Base-by-base conservation (phyloP, 257 asterid genomes). In the Solanum raphanifolium region DNA sequence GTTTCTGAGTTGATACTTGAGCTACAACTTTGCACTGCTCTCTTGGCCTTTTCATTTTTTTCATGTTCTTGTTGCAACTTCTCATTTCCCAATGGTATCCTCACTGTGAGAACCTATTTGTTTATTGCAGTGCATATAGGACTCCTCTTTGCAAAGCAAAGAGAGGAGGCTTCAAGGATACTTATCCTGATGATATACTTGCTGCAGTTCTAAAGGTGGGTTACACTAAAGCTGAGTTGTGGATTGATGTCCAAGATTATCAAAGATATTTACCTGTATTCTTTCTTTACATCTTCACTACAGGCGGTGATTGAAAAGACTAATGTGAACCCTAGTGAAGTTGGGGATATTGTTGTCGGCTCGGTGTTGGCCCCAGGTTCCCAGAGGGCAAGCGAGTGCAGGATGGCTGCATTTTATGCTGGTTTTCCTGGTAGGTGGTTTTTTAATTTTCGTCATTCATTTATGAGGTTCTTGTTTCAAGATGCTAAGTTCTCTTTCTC, bases 401-500 rank as follows among this genome's bases (percentile, higher is more conserved):
- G 99, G 89, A 97, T 96, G 98, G 99, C 99, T 93, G 98, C 99
- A 73, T 97, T 97, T 88, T 97, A 94, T 96, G 99, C 99, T 15
- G 99, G 99, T 89, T 97, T 96, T 92, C 99, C 99, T 76, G 99
- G 99, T 96, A 91, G 7, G 76, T 29, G 18, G 8, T 58, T 90
- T 11, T 86, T 16, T 72, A 8, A 18, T 3, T 72, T 85, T 86
- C 31, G 7, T 31, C 27, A 52, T 65, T 52, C 81, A 69, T 83
- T 60, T 36, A 16, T n/a, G 31, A 60, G 21, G n/a, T 27, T 66
- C 41, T 62, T 71, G 86, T 25, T 21, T 87, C 88, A 58, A 84
- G n/a, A 38, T 78, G 35, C 58, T 82, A 16, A 79, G 31, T 8
- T 79, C 25, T 71, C 73, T 18, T 38, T 7, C 3, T 87, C 16